Base-by-base conservation (phyloP, 352 stramenopile species). In the Phytophthora aleatoria region DNA sequence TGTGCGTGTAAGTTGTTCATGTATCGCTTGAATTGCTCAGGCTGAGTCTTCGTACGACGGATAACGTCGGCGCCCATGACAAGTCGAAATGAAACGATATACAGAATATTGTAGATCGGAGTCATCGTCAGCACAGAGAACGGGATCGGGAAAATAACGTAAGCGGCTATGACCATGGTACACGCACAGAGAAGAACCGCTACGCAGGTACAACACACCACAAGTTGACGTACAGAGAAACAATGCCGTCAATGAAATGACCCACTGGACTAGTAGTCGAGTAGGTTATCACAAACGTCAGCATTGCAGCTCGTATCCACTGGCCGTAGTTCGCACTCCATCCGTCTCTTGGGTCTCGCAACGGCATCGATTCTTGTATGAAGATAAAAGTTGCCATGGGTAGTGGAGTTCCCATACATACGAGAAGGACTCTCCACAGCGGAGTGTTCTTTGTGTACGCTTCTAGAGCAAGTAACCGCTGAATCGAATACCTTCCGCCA, bases 401-500 rank as follows among this genome's bases (percentile, higher is more conserved):
- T 12, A 67, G 10, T 20, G 50, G 51, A 3, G 56, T 61, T 20
- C 58, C 49, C 2, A 62, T 33, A 10, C 61, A 74, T 2, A 69
- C 53, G 15, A 63, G 36, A 8, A 69, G 10, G 13, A 54, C 61
- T 45, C 53, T 13, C 28, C 12, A 45, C 1, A 45, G 10, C 1
- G 66, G 61, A 4, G 44, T 51, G 1, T 44, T 33, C 6, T 52
- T 48, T 0, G 30, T 44, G 12, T 70, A 70, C 1, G 45, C 48
- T 26, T 70, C 61, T 5, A 70, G 28, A 12, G 61, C 66, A 0
- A 69, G 44, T 3, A 70, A 24, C 11, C 66, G 66, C 13, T 74
- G 41, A 12, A 70, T 63, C 0, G 66, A 70, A 24, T 64, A 70
- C 13, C 55, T 52, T 13, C 49, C 55, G 6, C 61, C 60, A 9